A percentile compares a stretch with the other conserved stretches of the same genome.
Conservation (phyloP, 148 eudicot species). For the Persicaria maculosa region DNA sequence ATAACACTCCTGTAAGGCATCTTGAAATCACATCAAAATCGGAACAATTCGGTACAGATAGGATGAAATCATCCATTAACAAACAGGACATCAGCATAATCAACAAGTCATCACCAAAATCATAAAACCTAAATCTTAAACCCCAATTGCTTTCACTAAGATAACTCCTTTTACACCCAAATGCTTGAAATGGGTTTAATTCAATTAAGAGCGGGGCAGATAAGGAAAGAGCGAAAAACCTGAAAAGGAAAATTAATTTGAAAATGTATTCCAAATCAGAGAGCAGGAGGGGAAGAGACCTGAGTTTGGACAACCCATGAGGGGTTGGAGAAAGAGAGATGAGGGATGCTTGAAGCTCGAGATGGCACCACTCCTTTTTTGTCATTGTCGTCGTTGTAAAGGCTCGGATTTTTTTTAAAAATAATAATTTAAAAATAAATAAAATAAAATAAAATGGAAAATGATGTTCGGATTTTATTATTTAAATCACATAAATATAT, state of each 20-base stretch:
- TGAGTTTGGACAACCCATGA: conserved; percentile 5
- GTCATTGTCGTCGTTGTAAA: neutral
- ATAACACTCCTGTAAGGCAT: neutral
- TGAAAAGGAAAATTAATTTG: neutral
- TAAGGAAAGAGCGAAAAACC: neutral
- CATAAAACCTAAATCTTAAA: too few relatives aligned
- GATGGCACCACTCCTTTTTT: neutral
- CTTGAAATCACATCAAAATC: neutral
- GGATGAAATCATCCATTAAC: neutral
- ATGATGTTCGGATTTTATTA: too few relatives aligned
- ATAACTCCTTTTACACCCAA: too few relatives aligned
- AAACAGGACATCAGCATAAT: too few relatives aligned
- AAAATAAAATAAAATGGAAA: too few relatives aligned
- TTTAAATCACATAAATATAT: too few relatives aligned
- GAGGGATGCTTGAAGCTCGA: neutral
- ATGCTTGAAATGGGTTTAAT: neutral
- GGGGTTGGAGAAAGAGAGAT: conserved; percentile 1
- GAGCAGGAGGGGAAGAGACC: neutral
- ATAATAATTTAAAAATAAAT: too few relatives aligned
- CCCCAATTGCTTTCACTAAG: too few relatives aligned
- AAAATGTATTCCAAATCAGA: neutral
- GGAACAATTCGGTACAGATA: neutral
- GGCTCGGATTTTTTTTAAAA: too few relatives aligned
- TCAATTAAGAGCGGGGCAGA: neutral
- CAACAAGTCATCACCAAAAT: too few relatives aligned